Conservation (phyloP, 805 yeast species). For the Candida loeiensis region DNA sequence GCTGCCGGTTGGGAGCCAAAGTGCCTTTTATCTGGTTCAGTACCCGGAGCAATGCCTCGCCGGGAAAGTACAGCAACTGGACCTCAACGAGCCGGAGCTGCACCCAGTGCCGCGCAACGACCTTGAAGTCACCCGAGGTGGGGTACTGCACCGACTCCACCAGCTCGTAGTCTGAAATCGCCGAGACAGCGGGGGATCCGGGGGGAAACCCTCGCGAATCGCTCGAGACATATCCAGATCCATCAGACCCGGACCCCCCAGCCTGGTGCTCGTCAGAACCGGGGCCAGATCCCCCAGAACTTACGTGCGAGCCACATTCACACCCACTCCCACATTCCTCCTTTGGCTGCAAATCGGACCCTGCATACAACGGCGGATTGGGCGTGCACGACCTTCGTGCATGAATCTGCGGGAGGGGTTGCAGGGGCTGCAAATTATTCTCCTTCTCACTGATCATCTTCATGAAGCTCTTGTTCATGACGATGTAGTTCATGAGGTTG, state of each 20-base stretch:
- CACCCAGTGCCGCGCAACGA: conserved; percentile 24
- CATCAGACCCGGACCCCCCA: no score
- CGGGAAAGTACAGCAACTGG: conserved; percentile 26
- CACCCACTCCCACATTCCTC: no score
- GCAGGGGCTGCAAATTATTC: not conserved
- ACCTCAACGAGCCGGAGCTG: conserved; percentile 27
- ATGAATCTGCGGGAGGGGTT: not conserved
- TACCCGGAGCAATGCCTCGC: conserved; percentile 23
- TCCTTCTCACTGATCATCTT: conserved; percentile 11
- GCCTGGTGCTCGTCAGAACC: no score
- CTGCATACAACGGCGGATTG: not conserved
- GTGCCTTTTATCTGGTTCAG: conserved; percentile 23
- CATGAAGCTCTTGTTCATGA: conserved; percentile 17
- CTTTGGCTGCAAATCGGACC: not conserved
- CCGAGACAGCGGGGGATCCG: not conserved
- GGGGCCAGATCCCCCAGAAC: no score
- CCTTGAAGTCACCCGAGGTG: conserved; percentile 14
- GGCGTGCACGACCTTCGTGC: not conserved
- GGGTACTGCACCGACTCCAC: no score
- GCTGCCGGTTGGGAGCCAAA: conserved; percentile 21
- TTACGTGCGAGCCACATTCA: no score
- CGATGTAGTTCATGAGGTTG: conserved; percentile 19
- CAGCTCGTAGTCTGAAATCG: not conserved
- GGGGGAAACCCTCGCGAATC: no score
- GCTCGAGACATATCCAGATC: no score